Conservation (phyloP, 768 basidiomycete species). For the Gloeostereum incarnatum region DNA sequence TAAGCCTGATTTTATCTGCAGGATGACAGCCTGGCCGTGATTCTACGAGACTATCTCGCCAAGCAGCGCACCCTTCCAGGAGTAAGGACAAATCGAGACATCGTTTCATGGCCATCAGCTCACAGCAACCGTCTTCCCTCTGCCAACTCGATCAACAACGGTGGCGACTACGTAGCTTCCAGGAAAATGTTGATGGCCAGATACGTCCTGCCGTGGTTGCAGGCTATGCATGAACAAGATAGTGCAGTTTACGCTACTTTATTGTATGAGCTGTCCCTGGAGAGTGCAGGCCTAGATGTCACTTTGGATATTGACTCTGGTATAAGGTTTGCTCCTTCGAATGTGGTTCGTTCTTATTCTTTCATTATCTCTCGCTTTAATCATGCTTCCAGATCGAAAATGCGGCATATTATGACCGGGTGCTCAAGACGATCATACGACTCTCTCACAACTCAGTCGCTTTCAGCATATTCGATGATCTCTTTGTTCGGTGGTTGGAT, state of each 20-base stretch:
- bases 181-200: constrained; percentile 41
- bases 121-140: constrained; percentile 25
- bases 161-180: constrained; percentile 61
- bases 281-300: constrained; percentile 29
- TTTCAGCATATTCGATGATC: constrained; percentile 47
- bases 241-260: constrained; percentile 37
- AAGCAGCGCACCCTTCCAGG: constrained; percentile 53
- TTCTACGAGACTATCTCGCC: constrained; percentile 62
- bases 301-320: constrained; percentile 1
- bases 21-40: constrained; percentile 59
- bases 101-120: constrained; percentile 45
- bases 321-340: constrained; percentile 9
- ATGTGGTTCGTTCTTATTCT: not conserved
- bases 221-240: constrained; percentile 58
- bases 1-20: constrained; percentile 14
- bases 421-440: constrained; percentile 43
- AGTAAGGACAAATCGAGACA: constrained; percentile 35
- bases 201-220: constrained; percentile 62
- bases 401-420: constrained; percentile 24
- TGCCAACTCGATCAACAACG: constrained; percentile 39
- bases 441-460: constrained; percentile 42
- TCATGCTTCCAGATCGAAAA: constrained; percentile 9
- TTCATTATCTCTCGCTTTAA: not conserved
- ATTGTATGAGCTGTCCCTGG: constrained; percentile 44
- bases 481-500: constrained; percentile 55